Percentiles rank a stretch among this genome's conserved stretches.
Conservation (phyloP, 345 rosid species). For the Linum trigynum region DNA sequence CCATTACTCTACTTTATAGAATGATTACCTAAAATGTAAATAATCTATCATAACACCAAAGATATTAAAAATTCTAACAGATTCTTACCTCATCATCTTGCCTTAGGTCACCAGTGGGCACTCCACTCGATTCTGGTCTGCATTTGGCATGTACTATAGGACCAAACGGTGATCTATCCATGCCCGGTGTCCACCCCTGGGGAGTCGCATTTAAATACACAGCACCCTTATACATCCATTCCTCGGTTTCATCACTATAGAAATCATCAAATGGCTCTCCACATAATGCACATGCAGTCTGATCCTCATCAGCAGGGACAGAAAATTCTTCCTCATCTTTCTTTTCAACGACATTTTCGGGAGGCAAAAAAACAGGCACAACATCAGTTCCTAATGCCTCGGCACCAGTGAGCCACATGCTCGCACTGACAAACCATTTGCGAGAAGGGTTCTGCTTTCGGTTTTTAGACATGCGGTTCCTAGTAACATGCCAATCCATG, state of each 20-base stretch:
- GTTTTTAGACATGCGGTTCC: constrained; percentile 85
- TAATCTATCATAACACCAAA: not conserved
- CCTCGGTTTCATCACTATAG: constrained; percentile 92
- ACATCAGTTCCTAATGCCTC: constrained; percentile 92
- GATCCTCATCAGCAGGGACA: constrained; percentile 98
- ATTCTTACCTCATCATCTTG: constrained; percentile 48
- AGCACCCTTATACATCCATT: constrained; percentile 98
- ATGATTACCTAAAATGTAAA: too few species aligned
- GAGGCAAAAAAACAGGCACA: constrained; percentile 83
- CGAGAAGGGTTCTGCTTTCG: constrained; percentile 94
- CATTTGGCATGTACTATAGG: constrained; percentile 99
- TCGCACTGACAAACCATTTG: constrained; percentile 92
- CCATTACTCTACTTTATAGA: not conserved
- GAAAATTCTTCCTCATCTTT: constrained; percentile 88
- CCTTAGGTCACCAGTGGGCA: constrained; percentile 36
- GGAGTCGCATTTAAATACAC: constrained; percentile 77
- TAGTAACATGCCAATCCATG: constrained; percentile 99
- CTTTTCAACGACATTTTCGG: constrained; percentile 57
- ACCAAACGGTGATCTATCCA: constrained; percentile 80
- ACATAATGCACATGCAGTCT: constrained; percentile 81
- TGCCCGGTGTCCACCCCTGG: constrained; percentile 37
- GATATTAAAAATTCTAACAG: not conserved
- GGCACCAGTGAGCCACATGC: constrained; percentile 99
- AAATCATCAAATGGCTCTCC: constrained; percentile 96
- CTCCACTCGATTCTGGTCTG: constrained; percentile 72